Base-by-base conservation (phyloP, 257 asterid genomes). In the Prunella vulgaris region DNA sequence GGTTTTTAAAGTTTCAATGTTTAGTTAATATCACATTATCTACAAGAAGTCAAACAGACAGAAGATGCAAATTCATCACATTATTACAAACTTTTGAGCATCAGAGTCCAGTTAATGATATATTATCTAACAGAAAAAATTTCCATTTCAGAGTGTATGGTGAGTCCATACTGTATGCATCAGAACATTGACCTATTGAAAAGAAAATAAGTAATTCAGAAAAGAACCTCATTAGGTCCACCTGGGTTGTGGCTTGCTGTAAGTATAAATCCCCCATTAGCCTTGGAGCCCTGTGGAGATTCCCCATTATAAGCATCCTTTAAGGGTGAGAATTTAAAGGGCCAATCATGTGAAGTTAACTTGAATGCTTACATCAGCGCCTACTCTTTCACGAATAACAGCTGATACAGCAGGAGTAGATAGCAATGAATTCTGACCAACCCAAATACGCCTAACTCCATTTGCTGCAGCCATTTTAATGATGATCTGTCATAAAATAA, bases 241-340 rank as follows among this genome's bases (percentile, higher is more conserved):
- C 97, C 99, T 59, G 99, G 99, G 80, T 93, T 93, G 87, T 93
- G 99, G 81, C 97, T 93, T 70, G 99, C 99, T 60, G 97, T 93
- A 77, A 93, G 90, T 56, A 93, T 93, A 81, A 90, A 90, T 80
- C 91, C 93, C 52, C 97, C 99, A 69, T 73, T 90, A 22, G 97
- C 94, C 81, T 86, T 93, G 70, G 96, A 87, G 75, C 96, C 99
- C 99, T 93, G 84, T 27, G 64, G 56, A 73, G 44, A 72, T 53
- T 68, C 44, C 75, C 80, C 63, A 54, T 35, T 65, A 27, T 20
- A 48, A 37, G 38, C 38, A 30, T 62, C 15, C 21, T 32, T 24
- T n/a, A 12, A 24, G 20, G 14, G 52, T 38, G 37, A 59, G 38
- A 63, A 32, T 60, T 35, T 27, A 17, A 74, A 20, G 66, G 49